phyloP scores from a whole-genome alignment of 305 asterid genomes.

The Euphrasia arctica region DNA sequence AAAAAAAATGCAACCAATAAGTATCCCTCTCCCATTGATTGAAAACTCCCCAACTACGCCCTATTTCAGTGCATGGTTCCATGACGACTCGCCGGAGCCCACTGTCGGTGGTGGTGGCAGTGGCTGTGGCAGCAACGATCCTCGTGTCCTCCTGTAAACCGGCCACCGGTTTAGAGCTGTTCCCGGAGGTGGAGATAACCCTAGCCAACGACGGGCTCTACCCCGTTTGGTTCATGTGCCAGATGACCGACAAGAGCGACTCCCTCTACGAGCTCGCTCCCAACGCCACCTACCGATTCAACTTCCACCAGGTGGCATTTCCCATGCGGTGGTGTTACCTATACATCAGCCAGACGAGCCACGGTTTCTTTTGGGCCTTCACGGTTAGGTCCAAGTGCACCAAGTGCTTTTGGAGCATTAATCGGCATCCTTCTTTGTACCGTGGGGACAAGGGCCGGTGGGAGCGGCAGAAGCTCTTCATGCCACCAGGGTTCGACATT shows the following conservation, averaged over 20 bases:
- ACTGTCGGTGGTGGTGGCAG: neutral
- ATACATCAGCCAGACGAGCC: constrained; percentile 34
- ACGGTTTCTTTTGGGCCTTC: constrained; percentile 75
- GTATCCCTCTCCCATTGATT: constrained; percentile 10
- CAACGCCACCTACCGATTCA: constrained; percentile 37
- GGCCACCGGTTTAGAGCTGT: constrained; percentile 2
- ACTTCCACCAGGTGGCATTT: constrained; percentile 47
- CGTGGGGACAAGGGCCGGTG: constrained; percentile 60
- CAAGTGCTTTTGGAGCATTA: constrained; percentile 74
- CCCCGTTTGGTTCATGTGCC: constrained; percentile 59
- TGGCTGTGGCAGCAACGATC: constrained; percentile 7
- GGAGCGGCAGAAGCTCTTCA: constrained; percentile 67
- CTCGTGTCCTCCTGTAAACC: constrained; percentile 1
- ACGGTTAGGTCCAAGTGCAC: constrained; percentile 66
- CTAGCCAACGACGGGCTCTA: constrained; percentile 51
- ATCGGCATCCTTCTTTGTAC: constrained; percentile 43
- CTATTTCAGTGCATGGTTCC: constrained; percentile 1
- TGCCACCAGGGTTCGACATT: constrained; percentile 40
- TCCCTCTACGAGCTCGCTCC: constrained; percentile 35
- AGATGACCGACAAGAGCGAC: constrained; percentile 33
- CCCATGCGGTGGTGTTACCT: constrained; percentile 86
- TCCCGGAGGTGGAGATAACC: constrained; percentile 57
- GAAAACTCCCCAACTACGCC: neutral
- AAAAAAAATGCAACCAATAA: neutral
- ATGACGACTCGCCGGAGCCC: constrained; percentile 21